Percentiles rank a stretch among this genome's conserved stretches.
Conservation (phyloP, 148 eudicot species). For the Rhododendron vialii region DNA sequence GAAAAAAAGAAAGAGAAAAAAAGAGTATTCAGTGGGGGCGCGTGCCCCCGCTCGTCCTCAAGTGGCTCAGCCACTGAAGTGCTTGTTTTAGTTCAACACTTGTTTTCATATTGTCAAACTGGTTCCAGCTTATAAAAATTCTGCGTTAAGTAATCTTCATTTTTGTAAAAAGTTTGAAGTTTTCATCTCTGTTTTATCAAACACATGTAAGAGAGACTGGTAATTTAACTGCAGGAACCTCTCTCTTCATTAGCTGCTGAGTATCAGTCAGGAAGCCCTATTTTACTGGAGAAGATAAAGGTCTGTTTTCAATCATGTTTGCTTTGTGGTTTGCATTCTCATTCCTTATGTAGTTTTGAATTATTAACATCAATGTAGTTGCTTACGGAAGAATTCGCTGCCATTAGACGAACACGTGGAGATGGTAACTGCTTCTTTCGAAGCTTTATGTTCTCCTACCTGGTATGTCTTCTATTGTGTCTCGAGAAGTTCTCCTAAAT, state of each 20-base stretch:
- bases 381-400: conserved; percentile 60
- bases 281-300: conserved; percentile 86
- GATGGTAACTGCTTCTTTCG: conserved; percentile 98
- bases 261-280: conserved; percentile 79
- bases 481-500: neutral
- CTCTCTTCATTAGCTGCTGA: conserved; percentile 72
- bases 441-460: conserved; percentile 91
- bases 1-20: too few species aligned
- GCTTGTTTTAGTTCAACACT: neutral
- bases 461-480: conserved; percentile 39
- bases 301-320: conserved; percentile 17
- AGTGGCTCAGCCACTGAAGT: too few species aligned
- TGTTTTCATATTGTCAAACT: neutral
- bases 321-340: neutral
- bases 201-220: neutral
- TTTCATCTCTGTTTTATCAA: neutral
- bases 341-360: neutral
- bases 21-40: too few species aligned
- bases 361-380: conserved; percentile 36
- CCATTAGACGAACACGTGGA: conserved; percentile 84
- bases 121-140: neutral
- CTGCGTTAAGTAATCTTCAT: neutral
- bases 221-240: conserved; percentile 60
- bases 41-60: too few species aligned
- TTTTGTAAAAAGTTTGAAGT: neutral